Base-by-base conservation (phyloP, 208 protist species). In the Acanthamoeba sp. region DNA sequence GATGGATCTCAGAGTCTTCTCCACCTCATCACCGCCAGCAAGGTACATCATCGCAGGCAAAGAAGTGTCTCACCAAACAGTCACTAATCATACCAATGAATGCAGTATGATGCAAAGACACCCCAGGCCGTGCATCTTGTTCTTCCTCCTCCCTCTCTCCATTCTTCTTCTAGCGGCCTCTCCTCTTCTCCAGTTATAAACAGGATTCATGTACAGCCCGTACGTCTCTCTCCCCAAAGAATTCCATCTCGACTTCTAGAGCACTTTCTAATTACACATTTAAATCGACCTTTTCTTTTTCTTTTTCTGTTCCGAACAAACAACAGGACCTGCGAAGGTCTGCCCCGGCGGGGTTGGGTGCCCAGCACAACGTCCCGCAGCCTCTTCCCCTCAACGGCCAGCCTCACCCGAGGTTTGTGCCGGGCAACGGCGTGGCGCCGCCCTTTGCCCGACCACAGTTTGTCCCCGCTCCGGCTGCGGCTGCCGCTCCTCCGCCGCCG, bases 341-440 rank as follows among this genome's bases (percentile, higher is more conserved):
- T 32, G 73, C 73, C 16, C 73, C 73, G 22, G 73, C 73, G 9
- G 69, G 69, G 5, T n/a, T 80, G 4, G 69, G 69, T 20, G 32
- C 73, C 18, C 40, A n/a, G 7, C 38, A 14, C 22, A 4, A 24
- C 38, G 73, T 20, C 22, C 66, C 34, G 0, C 73, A 55, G 18
- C 38, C 16, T 34, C 34, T n/a, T 2, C 73, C 14, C 4, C 32
- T 20, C 34, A 4, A 52, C 73, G 73, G 18, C 24, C 73, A 84
- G 22, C 73, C 73, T 5, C 73, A 84, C 73, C 73, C 73, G 38
- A 84, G 73, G 32, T 84, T 52, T n/a, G 73, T 52, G 40, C 73
- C 73, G 18, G 82, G 50, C n/a, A 36, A 85, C 55, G 76, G 24
- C 76, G 24, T 36, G 27, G 27, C 16, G 45, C 76, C 34, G 22